Percentiles rank a stretch among this genome's conserved stretches.
Evolutionary conservation across 1,139 yeast genomes (phyloP).

Genomic region (Nakaseomyces uthaithaninus): DNA sequence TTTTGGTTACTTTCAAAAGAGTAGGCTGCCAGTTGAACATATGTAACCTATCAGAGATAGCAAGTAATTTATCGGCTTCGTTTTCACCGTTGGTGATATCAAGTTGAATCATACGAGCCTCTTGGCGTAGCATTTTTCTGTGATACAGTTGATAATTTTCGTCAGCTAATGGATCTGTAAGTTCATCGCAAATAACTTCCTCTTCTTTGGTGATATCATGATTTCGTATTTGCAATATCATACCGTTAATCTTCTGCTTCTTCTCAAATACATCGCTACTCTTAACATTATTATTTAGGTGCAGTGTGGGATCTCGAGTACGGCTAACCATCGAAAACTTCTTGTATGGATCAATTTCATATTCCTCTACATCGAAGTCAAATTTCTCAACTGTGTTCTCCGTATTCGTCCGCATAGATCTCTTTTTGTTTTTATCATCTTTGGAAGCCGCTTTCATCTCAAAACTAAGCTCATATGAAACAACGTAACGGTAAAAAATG

Average conservation of each 20-base stretch:
- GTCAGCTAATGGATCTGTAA: slow-evolving; percentile 39
- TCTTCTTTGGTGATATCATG: slow-evolving; percentile 6
- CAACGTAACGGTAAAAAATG: too few species aligned
- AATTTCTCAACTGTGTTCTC: slow-evolving; percentile 14
- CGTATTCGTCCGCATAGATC: neutral
- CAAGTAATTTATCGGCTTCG: slow-evolving; percentile 35
- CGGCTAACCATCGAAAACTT: slow-evolving; percentile 14
- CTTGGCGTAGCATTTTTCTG: slow-evolving; percentile 57
- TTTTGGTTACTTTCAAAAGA: slow-evolving; percentile 46
- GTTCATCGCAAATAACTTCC: slow-evolving; percentile 18
- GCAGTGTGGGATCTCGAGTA: neutral
- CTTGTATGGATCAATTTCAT: slow-evolving; percentile 18
- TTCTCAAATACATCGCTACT: slow-evolving; percentile 13
- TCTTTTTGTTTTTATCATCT: neutral
- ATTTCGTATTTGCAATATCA: slow-evolving; percentile 19
- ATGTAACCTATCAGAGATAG: slow-evolving; percentile 32
- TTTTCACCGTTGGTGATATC: slow-evolving; percentile 48
- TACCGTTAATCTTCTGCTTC: slow-evolving; percentile 15
- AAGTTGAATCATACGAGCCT: slow-evolving; percentile 49
- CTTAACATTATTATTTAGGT: neutral
- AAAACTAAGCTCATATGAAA: neutral
- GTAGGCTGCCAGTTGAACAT: slow-evolving; percentile 50
- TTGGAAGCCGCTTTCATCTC: neutral
- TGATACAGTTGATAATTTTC: slow-evolving; percentile 44
- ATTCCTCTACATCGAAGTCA: slow-evolving; percentile 27